Base-by-base conservation (phyloP, 768 basidiomycete genomes). In the Tylopilus subfusipes region DNA sequence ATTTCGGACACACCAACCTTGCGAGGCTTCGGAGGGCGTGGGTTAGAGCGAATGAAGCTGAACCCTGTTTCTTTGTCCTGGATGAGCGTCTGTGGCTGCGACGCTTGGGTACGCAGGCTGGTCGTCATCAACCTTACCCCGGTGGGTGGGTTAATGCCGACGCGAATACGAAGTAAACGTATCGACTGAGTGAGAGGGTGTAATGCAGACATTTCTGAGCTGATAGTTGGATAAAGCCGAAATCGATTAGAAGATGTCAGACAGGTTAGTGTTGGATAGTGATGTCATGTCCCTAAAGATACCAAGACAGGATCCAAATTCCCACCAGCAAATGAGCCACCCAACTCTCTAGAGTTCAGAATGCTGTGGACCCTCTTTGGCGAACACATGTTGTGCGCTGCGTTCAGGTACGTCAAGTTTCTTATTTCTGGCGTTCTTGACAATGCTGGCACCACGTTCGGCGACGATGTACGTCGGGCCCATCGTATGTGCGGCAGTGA, bases 1-100 rank as follows among this genome's bases (percentile, higher is more conserved):
- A 78, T 79, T 60, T 78, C 76, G 4, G 76, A 75, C 27, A 76
- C 53, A 6, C 77, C 72, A n/a, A 63, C 65, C 29, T 60, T 59
- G 25, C 75, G 73, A 9, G 72, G 68, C 56, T 77, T 77, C 4
- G 57, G 40, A 25, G 69, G 56, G 50, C 66, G 75, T 12, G 67
- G 71, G 27, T 43, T 65, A 14, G 59, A 68, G 13, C 50, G 55
- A 40, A 61, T 24, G 47, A 61, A 61, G 21, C 59, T 59, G 1
- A 61, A 30, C 19, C 60, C 57, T 9, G 50, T 33, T 22, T 60
- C 51, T 30, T 53, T 47, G 14, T 61, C 51, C 22, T 53, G 59
- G 45, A 53, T 39, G 45, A 61, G 58, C 0, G 30, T 56, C 39
- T n/a, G 54, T 29, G 50, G 27, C 25, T 43, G 53, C 1, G 48